Evolutionary conservation across 1,284 basidiomycete species (phyloP), one percentile per base, ranked within the genome.

Genomic region (Inonotus obliquus): DNA sequence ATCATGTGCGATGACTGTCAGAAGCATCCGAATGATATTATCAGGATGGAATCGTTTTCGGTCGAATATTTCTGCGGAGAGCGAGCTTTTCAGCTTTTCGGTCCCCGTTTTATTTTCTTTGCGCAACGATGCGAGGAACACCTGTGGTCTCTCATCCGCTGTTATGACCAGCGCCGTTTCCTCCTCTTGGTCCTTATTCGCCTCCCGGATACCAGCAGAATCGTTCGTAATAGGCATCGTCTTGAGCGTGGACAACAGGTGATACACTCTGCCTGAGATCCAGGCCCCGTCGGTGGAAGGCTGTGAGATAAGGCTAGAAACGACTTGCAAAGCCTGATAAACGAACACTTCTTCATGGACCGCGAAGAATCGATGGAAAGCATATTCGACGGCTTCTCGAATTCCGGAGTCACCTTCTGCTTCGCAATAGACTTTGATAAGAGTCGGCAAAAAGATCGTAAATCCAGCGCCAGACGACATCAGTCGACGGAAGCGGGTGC

Each of bases 1-100:
- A 69, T 91, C 87, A 64, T 91, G 86, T 2, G 89, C 89, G 60
- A 93, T 91, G 63, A 92, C 86, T 2, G 90, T 92, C 35, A 92
- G 78, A 68, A 92, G 84, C 13, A 93, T 77, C 25, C 84, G 81
- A 37, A 91, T 81, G 45, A 92, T 79, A 67, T 92, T 81, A 62
- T 88, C 87, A 65, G 85, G 77, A 9, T 77, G 78, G 23, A 92
- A 79, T 1, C 79, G 72, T 63, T 77, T 78, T 32, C 78, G 77
- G 69, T 87, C 86, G 63, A 87, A 86, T 68, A 86, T 82, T 49
- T 89, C 81, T 0, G 59, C 68, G 78, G 83, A 56, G 83, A 74
- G 47, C 81, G 76, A 62, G 83, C 71, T 7, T 75, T 75, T 56
- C 76, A 69, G 38, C 70, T 74, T 29, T 71, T 72, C 48, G 74